Evolutionary conservation across 768 basidiomycete species (phyloP), one percentile per base, ranked within the genome.

Genomic region (Phanerochaete sordida): DNA sequence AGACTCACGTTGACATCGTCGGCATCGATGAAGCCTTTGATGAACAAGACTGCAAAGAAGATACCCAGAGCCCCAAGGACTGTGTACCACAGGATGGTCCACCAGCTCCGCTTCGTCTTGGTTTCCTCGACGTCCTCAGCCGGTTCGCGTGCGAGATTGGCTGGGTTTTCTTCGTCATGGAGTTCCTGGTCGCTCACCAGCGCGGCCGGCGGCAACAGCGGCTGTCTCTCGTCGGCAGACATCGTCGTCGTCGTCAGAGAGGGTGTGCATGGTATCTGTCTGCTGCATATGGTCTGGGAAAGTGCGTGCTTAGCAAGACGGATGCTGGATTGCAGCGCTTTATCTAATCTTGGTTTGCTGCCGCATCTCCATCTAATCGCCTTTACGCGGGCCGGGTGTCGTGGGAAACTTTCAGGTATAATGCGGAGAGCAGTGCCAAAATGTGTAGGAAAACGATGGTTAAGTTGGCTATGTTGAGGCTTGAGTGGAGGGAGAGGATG

Each of bases 21-120:
- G 8, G 85, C 77, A 45, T 88, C 85, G 11, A 89, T 81, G 66
- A 88, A 85, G 2, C 83, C 86, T 64, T 90, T 88, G 69, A 91
- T 77, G 56, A 91, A 81, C 37, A 87, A 52, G 3, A 67, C 80
- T 9, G 87, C 59, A 2, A 76, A 66, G 27, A 81, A 66, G 0
- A 75, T 66, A 12, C 75, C 76, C 2, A 74, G 58, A 2, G 81
- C 43, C 7, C 70, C 62, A 28, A 82, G 62, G 3, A 76, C 54
- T 30, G 71, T 56, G 54, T 74, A 73, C 72, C 74, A 73, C 6
- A 65, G 49, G 28, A 71, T 65, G 12, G 62, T 62, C 72, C 70
- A 72, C 66, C 66, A 64, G 43, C 58, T 66, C 2, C 65, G 56
- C 61, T 69, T 68, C 68, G 66, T 65, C 52, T 64, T 53, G 21